Evolutionary conservation across 495 filamentous ascomycete species (phyloP), one percentile per base, ranked within the genome.

Genomic region (Thozetella sp.): DNA sequence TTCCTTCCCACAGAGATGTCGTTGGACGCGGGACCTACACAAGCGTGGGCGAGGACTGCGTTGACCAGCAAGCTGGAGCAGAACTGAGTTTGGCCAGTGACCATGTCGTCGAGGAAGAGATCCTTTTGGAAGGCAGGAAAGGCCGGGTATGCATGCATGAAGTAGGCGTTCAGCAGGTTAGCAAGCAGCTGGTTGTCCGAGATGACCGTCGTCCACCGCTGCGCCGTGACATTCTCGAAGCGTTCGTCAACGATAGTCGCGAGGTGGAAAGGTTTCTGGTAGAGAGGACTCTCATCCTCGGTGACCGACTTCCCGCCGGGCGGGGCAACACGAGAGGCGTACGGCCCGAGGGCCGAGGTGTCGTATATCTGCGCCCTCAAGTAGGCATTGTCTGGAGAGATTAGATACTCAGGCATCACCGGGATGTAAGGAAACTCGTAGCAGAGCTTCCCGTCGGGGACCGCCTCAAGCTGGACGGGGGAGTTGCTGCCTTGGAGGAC

Each of bases 1-100:
- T n/a, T n/a, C n/a, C n/a, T n/a, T n/a, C 43, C 3, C 43, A 48
- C 9, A 48, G 20, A 48, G 43, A 48, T 4, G 3, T 11, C 20
- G 20, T n/a, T 20, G 43, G n/a, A 9, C 43, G 4, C 43, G 27
- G 51, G 27, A 68, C 68, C 65, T 63, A 71, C 70, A 25, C 70
- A 73, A 48, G 70, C 64, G 25, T 62, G 57, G 2, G 70, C 70
- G 37, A 71, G 63, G 10, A 69, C 53, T 20, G 66, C 58, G 26
- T 73, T 71, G 51, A 73, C 70, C 2, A 73, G 57, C 20, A 71
- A 20, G 25, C 66, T 62, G 2, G 70, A 71, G 25, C 70, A 73
- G 55, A 69, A 71, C 13, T 62, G 60, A 15, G 48, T 54, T 13
- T 53, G 51, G 0, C 63, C 63, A 2, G 57, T 17, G 9, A 43